Evolutionary conservation across 306 rosid genomes (phyloP), one percentile per base, ranked within the genome.

Genomic region (Biancaea sappan): DNA sequence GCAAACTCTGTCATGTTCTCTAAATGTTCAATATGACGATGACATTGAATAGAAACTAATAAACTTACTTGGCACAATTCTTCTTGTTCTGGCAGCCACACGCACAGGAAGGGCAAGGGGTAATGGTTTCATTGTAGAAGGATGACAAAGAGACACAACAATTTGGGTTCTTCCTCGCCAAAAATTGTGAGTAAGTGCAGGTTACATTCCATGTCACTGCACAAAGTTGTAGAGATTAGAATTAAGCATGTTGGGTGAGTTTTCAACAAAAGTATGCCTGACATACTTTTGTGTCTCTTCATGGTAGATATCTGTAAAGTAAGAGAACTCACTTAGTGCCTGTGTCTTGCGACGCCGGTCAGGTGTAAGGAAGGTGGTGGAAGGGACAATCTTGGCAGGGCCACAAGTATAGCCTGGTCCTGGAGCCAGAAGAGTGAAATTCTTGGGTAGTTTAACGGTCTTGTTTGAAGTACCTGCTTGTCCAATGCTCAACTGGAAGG

Each of bases 141-240:
- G 98, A 90, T 14, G 98, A 94, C 76, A 94, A 80, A 53, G 97
- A 94, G 38, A 91, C 95, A 69, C 98, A 94, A 59, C 98, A 94
- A 65, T 74, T 88, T 31, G 97, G 98, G 64, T 87, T 80, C 63
- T 88, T 91, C 46, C 90, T 81, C 4, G 97, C 98, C 50, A 86
- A 87, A 71, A 91, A 85, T 66, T 94, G 98, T 25, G 98, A 91
- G 76, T 91, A 91, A 31, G 97, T 88, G 87, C 98, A 94, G 53
- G 97, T 91, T 76, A 91, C 98, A 41, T 94, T 94, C 98, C 98
- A 91, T 58, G 98, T 91, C 98, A 94, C 98, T 94, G 89, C 81
- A 84, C 61, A 35, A 51, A 46, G 72, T 11, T 54, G 8, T 52
- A 29, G 37, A 54, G 59, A 62, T 18, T 38, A 63, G 51, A 72